These are phyloP conservation scores for Allomyces macrogynus DNA, from an alignment of 192 early-diverging fungal species.

Conservation along the genomic window DNA sequence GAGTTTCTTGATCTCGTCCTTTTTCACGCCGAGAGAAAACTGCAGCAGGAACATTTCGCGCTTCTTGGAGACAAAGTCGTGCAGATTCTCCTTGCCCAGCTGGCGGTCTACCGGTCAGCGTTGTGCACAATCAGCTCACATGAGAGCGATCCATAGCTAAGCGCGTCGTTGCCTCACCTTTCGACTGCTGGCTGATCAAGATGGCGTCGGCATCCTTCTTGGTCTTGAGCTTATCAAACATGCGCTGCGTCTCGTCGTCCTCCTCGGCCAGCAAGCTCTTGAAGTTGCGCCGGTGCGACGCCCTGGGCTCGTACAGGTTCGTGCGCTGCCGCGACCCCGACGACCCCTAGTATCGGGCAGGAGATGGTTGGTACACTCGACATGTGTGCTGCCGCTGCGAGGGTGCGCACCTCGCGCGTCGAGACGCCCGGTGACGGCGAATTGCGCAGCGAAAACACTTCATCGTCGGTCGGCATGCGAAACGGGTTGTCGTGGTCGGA, in stretches of 20 bases:
- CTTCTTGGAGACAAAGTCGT: conserved; percentile 35
- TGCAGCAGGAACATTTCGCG: conserved; percentile 39
- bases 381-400: not conserved
- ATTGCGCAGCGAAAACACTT: conserved; percentile 23
- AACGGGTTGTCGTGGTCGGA: conserved; percentile 18
- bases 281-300: conserved; percentile 25
- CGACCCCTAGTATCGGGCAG: not conserved
- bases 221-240: conserved; percentile 21
- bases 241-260: conserved; percentile 16
- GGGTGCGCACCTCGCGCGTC: not conserved
- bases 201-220: conserved; percentile 29
- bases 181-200: conserved; percentile 19
- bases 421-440: not conserved
- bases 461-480: conserved; percentile 29
- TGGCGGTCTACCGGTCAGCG: conserved; percentile 17
- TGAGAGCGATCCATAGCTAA: not conserved
- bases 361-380: not conserved
- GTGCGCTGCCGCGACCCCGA: conserved; percentile 7
- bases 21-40: conserved; percentile 33
- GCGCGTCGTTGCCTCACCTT: conserved; percentile 13
- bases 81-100: conserved; percentile 32
- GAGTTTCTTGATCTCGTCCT: conserved; percentile 34
- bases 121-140: not conserved
- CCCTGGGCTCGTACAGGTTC: conserved; percentile 25
- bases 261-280: conserved; percentile 33